These are phyloP conservation scores for Quercus phellos DNA, from an alignment of 331 rosid species.

Conservation along the genomic window DNA sequence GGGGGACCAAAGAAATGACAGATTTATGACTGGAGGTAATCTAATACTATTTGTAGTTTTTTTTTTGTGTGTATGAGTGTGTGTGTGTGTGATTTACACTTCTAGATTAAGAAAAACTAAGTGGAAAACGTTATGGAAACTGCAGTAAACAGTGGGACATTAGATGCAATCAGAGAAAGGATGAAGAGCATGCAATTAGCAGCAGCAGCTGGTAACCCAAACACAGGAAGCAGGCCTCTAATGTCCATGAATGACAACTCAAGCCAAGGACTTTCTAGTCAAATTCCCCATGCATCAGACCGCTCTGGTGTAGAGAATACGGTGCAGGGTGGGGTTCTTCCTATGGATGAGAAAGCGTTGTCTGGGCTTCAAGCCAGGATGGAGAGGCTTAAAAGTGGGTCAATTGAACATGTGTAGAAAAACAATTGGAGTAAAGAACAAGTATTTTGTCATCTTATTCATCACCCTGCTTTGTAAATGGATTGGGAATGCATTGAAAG, in stretches of 20 bases:
- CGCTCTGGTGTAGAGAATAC: constrained; percentile 45
- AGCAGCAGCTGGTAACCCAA: constrained; percentile 64
- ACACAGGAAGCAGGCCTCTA: constrained; percentile 55
- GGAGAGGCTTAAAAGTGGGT: constrained; percentile 96
- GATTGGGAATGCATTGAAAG: neutral
- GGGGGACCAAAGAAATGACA: constrained; percentile 75
- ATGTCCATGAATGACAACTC: constrained; percentile 52
- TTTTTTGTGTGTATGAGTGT: neutral
- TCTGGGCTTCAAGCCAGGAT: constrained; percentile 99
- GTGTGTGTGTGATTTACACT: neutral
- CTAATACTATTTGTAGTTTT: constrained; percentile 17
- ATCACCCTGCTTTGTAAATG: neutral
- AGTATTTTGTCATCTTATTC: neutral
- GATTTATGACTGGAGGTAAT: constrained; percentile 77
- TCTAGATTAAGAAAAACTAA: neutral
- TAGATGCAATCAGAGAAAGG: constrained; percentile 91
- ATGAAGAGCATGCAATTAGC: constrained; percentile 96
- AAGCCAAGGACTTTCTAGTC: constrained; percentile 48
- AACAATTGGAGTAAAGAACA: neutral
- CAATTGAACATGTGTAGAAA: constrained; percentile 58
- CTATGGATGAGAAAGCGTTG: constrained; percentile 90
- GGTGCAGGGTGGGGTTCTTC: constrained; percentile 67
- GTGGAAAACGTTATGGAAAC: constrained; percentile 6
- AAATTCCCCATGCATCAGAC: constrained; percentile 53
- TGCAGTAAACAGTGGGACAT: constrained; percentile 86